A percentile compares a stretch with the other conserved stretches of the same genome.
These are phyloP conservation scores for Aspergillus mulundensis DNA, from an alignment of 495 filamentous ascomycete species.

Conservation along the genomic window DNA sequence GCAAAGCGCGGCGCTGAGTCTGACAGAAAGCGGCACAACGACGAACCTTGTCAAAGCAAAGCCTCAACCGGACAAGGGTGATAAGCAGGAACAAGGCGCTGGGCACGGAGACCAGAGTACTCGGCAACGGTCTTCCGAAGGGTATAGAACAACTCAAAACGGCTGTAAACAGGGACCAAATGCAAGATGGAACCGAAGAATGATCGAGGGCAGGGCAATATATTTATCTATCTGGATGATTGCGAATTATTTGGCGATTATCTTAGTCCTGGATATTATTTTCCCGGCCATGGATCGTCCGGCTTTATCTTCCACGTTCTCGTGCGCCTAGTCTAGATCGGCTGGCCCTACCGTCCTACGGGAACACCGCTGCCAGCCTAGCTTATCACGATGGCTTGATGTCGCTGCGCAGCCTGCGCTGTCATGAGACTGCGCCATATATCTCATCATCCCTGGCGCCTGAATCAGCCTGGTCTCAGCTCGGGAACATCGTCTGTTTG, in stretches of 20 bases:
- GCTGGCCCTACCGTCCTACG: slow-evolving; percentile 2
- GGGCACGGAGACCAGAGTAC: too few relatives aligned
- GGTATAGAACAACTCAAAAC: neutral
- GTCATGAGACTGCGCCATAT: neutral
- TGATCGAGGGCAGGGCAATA: neutral
- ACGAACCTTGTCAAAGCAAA: neutral
- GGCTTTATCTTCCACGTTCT: slow-evolving; percentile 11
- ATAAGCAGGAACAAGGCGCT: neutral
- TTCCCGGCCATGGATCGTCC: slow-evolving; percentile 9
- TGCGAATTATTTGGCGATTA: neutral
- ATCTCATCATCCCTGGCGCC: neutral
- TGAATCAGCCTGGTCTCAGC: neutral
- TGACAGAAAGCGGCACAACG: neutral
- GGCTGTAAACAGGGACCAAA: neutral
- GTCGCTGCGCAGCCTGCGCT: neutral
- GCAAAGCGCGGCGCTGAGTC: slow-evolving; percentile 1
- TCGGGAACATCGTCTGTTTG: neutral
- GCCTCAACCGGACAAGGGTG: neutral
- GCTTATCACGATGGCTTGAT: neutral
- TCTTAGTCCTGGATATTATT: slow-evolving; percentile 2
- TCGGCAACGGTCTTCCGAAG: too few relatives aligned
- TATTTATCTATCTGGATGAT: neutral
- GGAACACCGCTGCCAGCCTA: slow-evolving; percentile 13
- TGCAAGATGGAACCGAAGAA: neutral
- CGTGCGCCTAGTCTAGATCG: slow-evolving; percentile 12